These are phyloP conservation scores for Hymenotorrendiella dingleyae DNA, from an alignment of 2,329 filamentous ascomycete species.

Conservation along the genomic window DNA sequence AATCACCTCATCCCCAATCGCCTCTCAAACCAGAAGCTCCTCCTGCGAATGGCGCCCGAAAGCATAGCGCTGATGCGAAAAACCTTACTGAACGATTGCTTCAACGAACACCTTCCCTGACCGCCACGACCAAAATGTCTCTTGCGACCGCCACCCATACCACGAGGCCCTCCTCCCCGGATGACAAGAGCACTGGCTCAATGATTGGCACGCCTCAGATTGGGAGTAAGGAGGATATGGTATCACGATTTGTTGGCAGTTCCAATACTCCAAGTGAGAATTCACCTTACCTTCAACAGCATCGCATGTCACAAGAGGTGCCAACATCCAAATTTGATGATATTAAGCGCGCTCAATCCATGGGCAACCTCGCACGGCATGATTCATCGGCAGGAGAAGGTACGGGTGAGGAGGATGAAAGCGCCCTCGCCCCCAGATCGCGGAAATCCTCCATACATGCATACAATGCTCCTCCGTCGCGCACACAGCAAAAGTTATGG, in stretches of 20 bases:
- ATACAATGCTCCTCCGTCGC: conserved; percentile 40
- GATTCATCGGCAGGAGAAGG: conserved; percentile 16
- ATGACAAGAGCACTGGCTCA: conserved; percentile 27
- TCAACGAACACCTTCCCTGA: conserved; percentile 55
- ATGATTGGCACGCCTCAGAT: conserved; percentile 13
- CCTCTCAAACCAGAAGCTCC: conserved; percentile 7
- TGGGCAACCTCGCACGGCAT: conserved; percentile 24
- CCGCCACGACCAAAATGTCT: conserved; percentile 56
- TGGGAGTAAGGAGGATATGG: conserved; percentile 40
- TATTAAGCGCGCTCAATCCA: conserved; percentile 27
- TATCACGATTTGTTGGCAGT: conserved; percentile 53
- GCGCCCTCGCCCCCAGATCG: conserved; percentile 41
- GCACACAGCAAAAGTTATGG: conserved; percentile 71
- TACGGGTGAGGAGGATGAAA: conserved; percentile 34
- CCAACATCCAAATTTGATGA: conserved; percentile 17
- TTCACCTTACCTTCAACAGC: conserved; percentile 43
- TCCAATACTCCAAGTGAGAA: conserved; percentile 45
- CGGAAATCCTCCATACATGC: conserved; percentile 21
- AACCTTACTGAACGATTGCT: conserved; percentile 63
- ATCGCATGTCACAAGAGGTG: conserved; percentile 10
- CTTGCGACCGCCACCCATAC: conserved; percentile 42
- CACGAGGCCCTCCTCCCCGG: conserved; percentile 30
- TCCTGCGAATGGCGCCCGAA: conserved; percentile 31
- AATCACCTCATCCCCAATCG: conserved; percentile 25
- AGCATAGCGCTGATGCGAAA: conserved; percentile 50